Conservation (phyloP, 2,329 filamentous ascomycete species). For the Colletotrichum tabaci region DNA sequence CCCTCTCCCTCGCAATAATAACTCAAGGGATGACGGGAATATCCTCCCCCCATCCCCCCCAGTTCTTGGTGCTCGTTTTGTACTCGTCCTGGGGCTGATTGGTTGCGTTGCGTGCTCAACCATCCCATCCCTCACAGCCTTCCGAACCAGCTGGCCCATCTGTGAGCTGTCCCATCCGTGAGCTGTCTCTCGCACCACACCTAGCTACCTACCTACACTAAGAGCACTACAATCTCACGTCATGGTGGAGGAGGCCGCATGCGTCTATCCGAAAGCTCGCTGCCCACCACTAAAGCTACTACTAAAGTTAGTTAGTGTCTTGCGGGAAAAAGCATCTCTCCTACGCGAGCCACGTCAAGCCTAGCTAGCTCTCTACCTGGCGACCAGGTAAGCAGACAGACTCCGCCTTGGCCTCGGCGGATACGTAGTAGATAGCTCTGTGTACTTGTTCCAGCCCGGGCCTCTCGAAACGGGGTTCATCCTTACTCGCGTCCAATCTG, state of each 20-base stretch:
- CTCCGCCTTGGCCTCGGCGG: too few relatives aligned
- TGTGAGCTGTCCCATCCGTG: neutral
- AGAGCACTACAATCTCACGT: neutral
- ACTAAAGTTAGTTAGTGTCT: too few relatives aligned
- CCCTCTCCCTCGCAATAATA: too few relatives aligned
- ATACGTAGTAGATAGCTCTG: too few relatives aligned
- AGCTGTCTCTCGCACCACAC: neutral
- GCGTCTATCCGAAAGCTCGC: neutral
- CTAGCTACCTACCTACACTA: too few relatives aligned
- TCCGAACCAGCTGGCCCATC: neutral
- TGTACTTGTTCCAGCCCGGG: too few relatives aligned
- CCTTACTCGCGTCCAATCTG: conserved; percentile 22
- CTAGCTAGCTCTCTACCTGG: too few relatives aligned
- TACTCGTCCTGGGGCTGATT: neutral
- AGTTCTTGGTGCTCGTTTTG: neutral
- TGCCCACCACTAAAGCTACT: too few relatives aligned
- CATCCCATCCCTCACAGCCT: neutral
- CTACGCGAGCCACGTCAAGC: too few relatives aligned
- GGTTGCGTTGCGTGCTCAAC: neutral
- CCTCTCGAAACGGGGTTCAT: conserved; percentile 11
- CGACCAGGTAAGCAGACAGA: too few relatives aligned
- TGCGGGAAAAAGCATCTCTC: neutral
- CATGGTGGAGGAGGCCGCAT: neutral
- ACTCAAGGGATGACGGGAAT: too few relatives aligned
- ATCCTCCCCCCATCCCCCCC: too few relatives aligned